Conservation (phyloP, 2,329 filamentous ascomycete genomes). For the Apiospora rasikravindrae region DNA sequence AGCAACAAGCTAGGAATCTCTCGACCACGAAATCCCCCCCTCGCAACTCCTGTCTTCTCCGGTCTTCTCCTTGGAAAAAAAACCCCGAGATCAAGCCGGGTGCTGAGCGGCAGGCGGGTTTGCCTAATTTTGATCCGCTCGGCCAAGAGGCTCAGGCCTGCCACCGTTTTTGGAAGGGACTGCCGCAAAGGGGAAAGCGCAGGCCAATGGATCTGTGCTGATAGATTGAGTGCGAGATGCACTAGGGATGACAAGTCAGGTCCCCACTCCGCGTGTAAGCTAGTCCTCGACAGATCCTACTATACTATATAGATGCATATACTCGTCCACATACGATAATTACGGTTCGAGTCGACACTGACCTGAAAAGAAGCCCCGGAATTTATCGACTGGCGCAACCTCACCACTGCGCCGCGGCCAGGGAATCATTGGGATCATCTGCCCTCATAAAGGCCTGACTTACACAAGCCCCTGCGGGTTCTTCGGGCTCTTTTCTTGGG, state of each 20-base stretch:
- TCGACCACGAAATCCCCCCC: too few relatives aligned
- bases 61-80: neutral
- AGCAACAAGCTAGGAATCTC: too few relatives aligned
- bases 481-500: neutral
- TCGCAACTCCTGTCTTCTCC: neutral
- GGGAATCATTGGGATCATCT: neutral
- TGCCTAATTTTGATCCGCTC: neutral
- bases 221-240: conserved; percentile 5
- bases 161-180: neutral
- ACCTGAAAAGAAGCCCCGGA: neutral
- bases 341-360: neutral
- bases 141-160: neutral
- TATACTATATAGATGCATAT: conserved; percentile 5
- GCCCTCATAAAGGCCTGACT: too few relatives aligned
- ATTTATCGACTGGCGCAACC: neutral
- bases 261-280: neutral
- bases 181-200: neutral
- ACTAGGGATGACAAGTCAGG: neutral
- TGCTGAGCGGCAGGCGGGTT: neutral
- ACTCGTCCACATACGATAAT: neutral
- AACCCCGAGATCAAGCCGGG: neutral
- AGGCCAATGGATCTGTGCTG: neutral
- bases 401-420: neutral
- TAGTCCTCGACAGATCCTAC: neutral
- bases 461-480: neutral